phyloP scores from a whole-genome alignment of 768 basidiomycete genomes.

The Chalciporus chontae region DNA sequence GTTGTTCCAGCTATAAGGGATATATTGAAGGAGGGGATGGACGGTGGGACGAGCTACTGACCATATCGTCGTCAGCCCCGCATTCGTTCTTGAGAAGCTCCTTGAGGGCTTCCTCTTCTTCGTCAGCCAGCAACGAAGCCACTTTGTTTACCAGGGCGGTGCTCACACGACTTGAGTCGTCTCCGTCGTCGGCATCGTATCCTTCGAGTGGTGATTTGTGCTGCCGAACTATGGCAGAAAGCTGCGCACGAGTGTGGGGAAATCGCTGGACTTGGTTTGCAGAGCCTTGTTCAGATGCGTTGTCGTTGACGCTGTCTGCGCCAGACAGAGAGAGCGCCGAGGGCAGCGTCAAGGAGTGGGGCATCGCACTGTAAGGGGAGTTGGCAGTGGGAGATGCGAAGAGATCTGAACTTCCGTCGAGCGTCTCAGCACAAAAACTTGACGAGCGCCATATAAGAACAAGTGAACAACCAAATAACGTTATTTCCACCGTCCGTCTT shows the following conservation, averaged over 20 bases:
- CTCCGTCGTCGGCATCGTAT: conserved; percentile 57
- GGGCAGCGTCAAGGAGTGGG: conserved; percentile 23
- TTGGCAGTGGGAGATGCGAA: conserved; percentile 15
- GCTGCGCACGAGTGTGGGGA: conserved; percentile 81
- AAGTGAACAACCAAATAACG: conserved; percentile 23
- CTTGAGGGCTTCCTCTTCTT: conserved; percentile 88
- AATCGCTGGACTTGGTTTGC: conserved; percentile 43
- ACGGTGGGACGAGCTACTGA: conserved; percentile 33
- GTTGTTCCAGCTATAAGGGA: conserved; percentile 68
- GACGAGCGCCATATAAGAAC: conserved; percentile 8
- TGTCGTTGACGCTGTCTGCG: conserved; percentile 17
- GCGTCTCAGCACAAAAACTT: conserved; percentile 18
- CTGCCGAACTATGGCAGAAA: conserved; percentile 69
- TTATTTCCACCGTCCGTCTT: conserved; percentile 7
- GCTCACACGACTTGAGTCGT: conserved; percentile 51
- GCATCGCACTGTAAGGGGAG: conserved; percentile 14
- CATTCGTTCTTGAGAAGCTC: conserved; percentile 64
- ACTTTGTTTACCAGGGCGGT: conserved; percentile 67
- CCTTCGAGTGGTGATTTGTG: conserved; percentile 55
- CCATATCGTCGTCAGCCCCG: conserved; percentile 65
- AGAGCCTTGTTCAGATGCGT: conserved; percentile 12
- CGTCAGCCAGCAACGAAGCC: conserved; percentile 67
- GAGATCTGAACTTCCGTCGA: conserved; percentile 24
- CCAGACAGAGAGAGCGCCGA: conserved; percentile 9
- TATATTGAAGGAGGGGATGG: conserved; percentile 15